Evolutionary conservation across 306 rosid species (phyloP).

Genomic region (Vicia sativa): DNA sequence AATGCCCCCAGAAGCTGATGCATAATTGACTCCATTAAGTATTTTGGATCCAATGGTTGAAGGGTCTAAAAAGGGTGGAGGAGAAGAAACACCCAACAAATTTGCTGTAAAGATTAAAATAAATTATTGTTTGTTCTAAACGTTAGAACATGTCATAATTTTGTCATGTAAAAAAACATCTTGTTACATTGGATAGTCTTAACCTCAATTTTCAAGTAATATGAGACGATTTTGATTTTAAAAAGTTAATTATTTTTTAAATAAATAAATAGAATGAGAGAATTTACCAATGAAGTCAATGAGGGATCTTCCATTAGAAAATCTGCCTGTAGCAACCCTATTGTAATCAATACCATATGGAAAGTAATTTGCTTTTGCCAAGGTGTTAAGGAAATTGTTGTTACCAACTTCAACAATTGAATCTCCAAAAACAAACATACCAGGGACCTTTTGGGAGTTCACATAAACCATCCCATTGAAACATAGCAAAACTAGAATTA

Average conservation of each 20-base stretch:
- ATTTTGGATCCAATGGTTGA: conserved; percentile 47
- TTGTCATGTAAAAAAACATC: no score
- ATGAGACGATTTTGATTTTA: no score
- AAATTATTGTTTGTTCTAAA: background rate
- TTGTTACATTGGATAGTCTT: no score
- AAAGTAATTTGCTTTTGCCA: conserved; percentile 63
- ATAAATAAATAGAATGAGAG: background rate
- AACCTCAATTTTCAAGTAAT: no score
- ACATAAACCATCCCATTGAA: conserved; percentile 29
- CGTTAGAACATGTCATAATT: no score
- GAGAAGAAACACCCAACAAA: conserved; percentile 66
- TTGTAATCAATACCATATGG: conserved; percentile 77
- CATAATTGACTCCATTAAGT: conserved; percentile 73
- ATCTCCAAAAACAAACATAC: conserved; percentile 83
- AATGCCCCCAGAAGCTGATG: conserved; percentile 80
- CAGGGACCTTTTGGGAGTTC: conserved; percentile 57
- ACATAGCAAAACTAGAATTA: conserved; percentile 35
- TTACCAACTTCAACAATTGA: conserved; percentile 87
- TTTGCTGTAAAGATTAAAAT: conserved; percentile 44
- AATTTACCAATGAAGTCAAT: conserved; percentile 66
- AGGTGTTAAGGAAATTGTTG: conserved; percentile 60
- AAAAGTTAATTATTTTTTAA: no score
- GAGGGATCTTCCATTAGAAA: conserved; percentile 71
- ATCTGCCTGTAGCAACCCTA: conserved; percentile 77
- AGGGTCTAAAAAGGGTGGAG: conserved; percentile 70